These are phyloP conservation scores for Amaranthus tricolor DNA, from an alignment of 179 eudicot genomes.

Conservation along the genomic window DNA sequence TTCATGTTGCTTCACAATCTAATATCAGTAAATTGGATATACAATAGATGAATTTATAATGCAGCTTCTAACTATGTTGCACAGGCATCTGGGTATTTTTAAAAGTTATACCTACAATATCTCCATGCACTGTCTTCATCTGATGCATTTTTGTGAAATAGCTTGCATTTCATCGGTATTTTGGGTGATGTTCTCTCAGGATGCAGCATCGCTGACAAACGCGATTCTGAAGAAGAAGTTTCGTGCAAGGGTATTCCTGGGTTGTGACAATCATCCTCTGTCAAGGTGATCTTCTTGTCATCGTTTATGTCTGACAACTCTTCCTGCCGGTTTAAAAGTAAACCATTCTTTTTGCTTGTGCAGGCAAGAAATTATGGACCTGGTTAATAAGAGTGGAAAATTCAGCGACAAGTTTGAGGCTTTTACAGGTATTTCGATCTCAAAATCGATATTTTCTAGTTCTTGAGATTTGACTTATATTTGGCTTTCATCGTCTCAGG, in stretches of 20 bases:
- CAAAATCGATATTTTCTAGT: not conserved
- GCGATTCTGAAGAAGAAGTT: constrained; percentile 70
- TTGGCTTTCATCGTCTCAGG: constrained; percentile 34
- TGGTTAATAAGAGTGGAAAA: constrained; percentile 67
- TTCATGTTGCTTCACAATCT: not conserved
- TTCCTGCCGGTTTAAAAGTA: not conserved
- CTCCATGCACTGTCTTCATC: no score
- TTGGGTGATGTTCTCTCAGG: constrained; percentile 37
- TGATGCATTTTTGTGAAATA: no score
- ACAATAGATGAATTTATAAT: not conserved
- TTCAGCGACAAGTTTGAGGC: constrained; percentile 53
- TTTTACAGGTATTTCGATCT: constrained; percentile 57
- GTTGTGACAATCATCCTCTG: constrained; percentile 89
- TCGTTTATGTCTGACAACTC: not conserved
- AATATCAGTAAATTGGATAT: not conserved
- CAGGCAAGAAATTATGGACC: constrained; percentile 87
- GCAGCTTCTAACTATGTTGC: not conserved
- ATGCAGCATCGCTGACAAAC: constrained; percentile 77
- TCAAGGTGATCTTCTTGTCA: constrained; percentile 50
- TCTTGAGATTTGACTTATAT: not conserved
- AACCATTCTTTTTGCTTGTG: constrained; percentile 10
- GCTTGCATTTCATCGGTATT: not conserved
- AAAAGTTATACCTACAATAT: no score
- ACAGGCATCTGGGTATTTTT: not conserved
- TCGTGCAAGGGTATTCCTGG: constrained; percentile 54